Conservation (phyloP, 441 rosid genomes). For the Pelargonium fulgidum region DNA sequence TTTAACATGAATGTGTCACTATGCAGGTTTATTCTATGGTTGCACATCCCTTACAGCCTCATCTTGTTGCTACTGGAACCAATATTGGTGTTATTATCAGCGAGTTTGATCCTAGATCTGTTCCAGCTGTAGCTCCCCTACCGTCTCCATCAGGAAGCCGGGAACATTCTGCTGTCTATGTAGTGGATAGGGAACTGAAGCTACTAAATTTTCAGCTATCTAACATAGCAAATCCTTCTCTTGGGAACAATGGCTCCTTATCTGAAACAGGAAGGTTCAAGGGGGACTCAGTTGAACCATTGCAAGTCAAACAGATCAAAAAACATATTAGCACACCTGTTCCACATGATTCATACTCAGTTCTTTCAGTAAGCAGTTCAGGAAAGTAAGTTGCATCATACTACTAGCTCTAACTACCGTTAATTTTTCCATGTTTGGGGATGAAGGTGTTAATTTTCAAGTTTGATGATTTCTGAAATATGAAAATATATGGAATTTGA, state of each 20-base stretch:
- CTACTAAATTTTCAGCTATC: constrained; percentile 82
- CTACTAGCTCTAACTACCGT: constrained; percentile 12
- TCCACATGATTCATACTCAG: constrained; percentile 94
- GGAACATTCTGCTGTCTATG: constrained; percentile 87
- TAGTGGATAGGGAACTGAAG: constrained; percentile 85
- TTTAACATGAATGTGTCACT: constrained; percentile 25
- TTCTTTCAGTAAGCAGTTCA: constrained; percentile 92
- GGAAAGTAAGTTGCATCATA: constrained; percentile 68
- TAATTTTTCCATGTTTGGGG: constrained; percentile 12
- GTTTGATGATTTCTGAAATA: constrained; percentile 13
- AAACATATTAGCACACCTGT: constrained; percentile 88
- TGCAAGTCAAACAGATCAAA: constrained; percentile 79
- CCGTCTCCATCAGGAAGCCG: constrained; percentile 76
- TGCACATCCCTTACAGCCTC: constrained; percentile 96
- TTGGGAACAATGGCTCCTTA: constrained; percentile 80
- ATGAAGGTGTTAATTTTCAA: constrained; percentile 13
- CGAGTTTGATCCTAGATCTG: constrained; percentile 89
- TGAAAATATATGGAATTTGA: background rate
- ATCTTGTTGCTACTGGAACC: constrained; percentile 95
- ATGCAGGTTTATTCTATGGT: constrained; percentile 95
- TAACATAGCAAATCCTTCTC: constrained; percentile 69
- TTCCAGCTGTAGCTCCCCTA: constrained; percentile 85
- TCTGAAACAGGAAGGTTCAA: constrained; percentile 72
- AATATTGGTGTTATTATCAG: constrained; percentile 87
- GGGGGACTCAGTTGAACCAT: constrained; percentile 67